Evolutionary conservation across 2,329 filamentous ascomycete species (phyloP).

Genomic region (Ophiosphaerella narmari): DNA sequence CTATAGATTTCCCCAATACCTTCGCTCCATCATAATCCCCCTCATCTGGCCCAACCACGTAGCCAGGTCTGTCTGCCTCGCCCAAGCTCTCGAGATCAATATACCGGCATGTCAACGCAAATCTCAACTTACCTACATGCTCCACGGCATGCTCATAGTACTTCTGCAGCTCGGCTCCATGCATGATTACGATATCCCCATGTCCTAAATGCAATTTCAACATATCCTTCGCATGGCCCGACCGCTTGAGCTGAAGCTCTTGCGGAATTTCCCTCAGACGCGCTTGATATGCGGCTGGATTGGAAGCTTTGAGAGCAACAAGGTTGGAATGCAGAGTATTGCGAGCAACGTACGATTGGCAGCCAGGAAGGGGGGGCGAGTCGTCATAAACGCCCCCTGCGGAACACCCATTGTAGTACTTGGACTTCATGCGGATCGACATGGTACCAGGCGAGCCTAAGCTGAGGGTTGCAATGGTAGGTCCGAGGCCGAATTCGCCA

Average conservation of each 20-base stretch:
- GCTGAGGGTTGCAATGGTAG: slow-evolving; percentile 63
- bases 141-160: slow-evolving; percentile 64
- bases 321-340: slow-evolving; percentile 37
- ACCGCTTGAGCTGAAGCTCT: slow-evolving; percentile 43
- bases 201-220: slow-evolving; percentile 60
- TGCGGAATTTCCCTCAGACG: slow-evolving; percentile 41
- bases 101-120: slow-evolving; percentile 62
- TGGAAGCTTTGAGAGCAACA: slow-evolving; percentile 16
- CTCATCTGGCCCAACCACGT: slow-evolving; percentile 44
- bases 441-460: slow-evolving; percentile 64
- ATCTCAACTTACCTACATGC: slow-evolving; percentile 57
- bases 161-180: slow-evolving; percentile 62
- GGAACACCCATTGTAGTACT: slow-evolving; percentile 49
- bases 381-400: slow-evolving; percentile 41
- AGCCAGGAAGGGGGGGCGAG: slow-evolving; percentile 35
- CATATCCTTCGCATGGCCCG: slow-evolving; percentile 38
- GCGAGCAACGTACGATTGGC: slow-evolving; percentile 41
- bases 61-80: slow-evolving; percentile 44
- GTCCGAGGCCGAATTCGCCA: slow-evolving; percentile 65
- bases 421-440: slow-evolving; percentile 61
- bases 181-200: slow-evolving; percentile 69
- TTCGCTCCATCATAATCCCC: slow-evolving; percentile 43
- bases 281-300: slow-evolving; percentile 25
- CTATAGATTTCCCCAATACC: no score
- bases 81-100: slow-evolving; percentile 54